Conservation (phyloP, 2,329 filamentous ascomycete species). For the Stemphylium lycopersici region DNA sequence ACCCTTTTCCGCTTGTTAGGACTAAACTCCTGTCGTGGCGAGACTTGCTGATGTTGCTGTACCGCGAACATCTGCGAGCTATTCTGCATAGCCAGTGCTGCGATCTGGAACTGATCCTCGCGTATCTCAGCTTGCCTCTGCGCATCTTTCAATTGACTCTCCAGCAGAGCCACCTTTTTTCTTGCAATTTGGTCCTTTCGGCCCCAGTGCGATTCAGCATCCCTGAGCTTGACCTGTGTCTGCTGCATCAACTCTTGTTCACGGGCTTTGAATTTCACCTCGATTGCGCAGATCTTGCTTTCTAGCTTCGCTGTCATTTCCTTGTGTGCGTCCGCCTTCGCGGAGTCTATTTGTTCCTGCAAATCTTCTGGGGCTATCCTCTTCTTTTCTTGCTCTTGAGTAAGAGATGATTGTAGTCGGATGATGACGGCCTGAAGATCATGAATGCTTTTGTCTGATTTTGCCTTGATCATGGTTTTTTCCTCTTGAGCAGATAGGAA, state of each 20-base stretch:
- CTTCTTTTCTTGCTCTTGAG: neutral
- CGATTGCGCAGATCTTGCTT: neutral
- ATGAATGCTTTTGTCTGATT: neutral
- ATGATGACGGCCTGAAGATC: neutral
- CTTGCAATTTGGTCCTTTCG: neutral
- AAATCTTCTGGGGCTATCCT: neutral
- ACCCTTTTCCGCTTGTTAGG: slow-evolving; percentile 4
- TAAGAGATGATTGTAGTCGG: neutral
- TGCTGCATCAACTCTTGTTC: neutral
- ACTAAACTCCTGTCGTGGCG: neutral
- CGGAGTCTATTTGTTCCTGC: neutral
- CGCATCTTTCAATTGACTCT: neutral
- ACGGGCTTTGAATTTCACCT: neutral
- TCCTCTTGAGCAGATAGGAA: neutral
- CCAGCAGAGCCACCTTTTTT: neutral
- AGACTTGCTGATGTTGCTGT: neutral
- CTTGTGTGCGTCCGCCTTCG: neutral
- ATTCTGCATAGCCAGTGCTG: neutral
- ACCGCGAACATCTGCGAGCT: neutral
- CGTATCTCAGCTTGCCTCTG: neutral
- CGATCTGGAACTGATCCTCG: neutral
- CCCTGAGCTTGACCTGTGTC: neutral
- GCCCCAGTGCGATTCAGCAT: neutral
- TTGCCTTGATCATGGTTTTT: neutral
- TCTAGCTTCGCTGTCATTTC: neutral